These are phyloP conservation scores for Diaporthe sp. DNA, from an alignment of 2,329 filamentous ascomycete genomes.

Conservation along the genomic window DNA sequence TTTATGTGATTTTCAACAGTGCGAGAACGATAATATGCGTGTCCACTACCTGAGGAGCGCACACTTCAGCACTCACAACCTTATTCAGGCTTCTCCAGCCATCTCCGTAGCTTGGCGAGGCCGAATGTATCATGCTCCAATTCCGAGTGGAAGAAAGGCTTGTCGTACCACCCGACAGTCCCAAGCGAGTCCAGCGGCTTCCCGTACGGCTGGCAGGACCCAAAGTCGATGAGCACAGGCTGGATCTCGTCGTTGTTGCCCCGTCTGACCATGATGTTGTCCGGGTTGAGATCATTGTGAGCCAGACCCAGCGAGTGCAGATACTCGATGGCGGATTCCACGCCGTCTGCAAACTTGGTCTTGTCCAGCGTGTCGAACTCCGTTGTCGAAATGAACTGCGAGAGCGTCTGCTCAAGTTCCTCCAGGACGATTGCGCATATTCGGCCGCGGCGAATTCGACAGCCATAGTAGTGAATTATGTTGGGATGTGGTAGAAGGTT, in stretches of 20 bases:
- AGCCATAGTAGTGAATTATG: slow-evolving; percentile 39
- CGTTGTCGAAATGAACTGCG: not conserved
- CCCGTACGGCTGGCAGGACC: slow-evolving; percentile 2
- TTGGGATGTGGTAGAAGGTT: slow-evolving; percentile 25
- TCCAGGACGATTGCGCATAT: slow-evolving; percentile 37
- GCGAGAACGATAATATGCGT: not conserved
- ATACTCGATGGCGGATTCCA: slow-evolving; percentile 26
- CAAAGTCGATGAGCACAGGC: slow-evolving; percentile 28
- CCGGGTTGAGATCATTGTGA: slow-evolving; percentile 32
- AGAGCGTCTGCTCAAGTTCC: slow-evolving; percentile 1
- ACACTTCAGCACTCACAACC: not conserved
- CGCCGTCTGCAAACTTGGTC: slow-evolving; percentile 2
- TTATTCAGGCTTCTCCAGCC: not conserved
- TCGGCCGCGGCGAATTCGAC: slow-evolving; percentile 25
- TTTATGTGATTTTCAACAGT: not conserved
- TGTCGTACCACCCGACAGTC: slow-evolving; percentile 28
- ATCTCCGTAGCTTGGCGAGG: not conserved
- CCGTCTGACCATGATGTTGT: slow-evolving; percentile 22
- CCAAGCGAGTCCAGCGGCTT: not conserved
- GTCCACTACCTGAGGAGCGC: not conserved
- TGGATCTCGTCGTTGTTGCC: not conserved
- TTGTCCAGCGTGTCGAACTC: not conserved
- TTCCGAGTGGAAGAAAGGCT: not conserved
- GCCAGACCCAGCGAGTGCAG: slow-evolving; percentile 16
- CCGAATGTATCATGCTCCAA: not conserved